phyloP scores from a whole-genome alignment of 192 early-diverging fungal genomes.

The Umbelopsis sp. region DNA sequence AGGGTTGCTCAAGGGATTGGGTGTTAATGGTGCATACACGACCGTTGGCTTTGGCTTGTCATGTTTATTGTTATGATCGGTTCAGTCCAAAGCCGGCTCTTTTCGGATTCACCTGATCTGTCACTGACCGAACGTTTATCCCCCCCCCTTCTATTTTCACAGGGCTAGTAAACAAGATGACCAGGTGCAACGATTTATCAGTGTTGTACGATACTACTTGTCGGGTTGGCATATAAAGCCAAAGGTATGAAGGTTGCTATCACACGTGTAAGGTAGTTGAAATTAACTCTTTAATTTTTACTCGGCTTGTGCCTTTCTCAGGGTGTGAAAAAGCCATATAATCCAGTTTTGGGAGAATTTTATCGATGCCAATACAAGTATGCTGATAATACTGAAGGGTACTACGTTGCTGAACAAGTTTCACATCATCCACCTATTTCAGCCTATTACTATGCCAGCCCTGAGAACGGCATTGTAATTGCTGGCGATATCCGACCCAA shows the following conservation, averaged over 20 bases:
- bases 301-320: slow-evolving; percentile 26
- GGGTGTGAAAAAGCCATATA: slow-evolving; percentile 96
- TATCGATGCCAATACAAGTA: slow-evolving; percentile 86
- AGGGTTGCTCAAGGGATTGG: not conserved
- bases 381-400: slow-evolving; percentile 68
- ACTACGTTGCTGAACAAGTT: slow-evolving; percentile 89
- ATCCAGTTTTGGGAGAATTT: slow-evolving; percentile 90
- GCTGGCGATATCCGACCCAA: slow-evolving; percentile 83
- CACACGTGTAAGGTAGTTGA: not conserved
- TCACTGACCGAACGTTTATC: not conserved
- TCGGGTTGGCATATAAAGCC: slow-evolving; percentile 97
- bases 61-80: not conserved
- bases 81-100: not conserved
- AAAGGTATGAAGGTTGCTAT: slow-evolving; percentile 54
- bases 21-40: too few species aligned
- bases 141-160: not conserved
- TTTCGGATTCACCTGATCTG: slow-evolving; percentile 11
- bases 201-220: slow-evolving; percentile 84
- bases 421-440: slow-evolving; percentile 95
- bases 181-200: slow-evolving; percentile 79
- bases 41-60: too few species aligned
- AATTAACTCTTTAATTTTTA: not conserved
- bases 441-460: slow-evolving; percentile 80
- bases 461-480: slow-evolving; percentile 79
- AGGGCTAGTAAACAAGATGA: slow-evolving; percentile 58